Base-by-base conservation (phyloP, 345 rosid species). In the Salix viminalis region DNA sequence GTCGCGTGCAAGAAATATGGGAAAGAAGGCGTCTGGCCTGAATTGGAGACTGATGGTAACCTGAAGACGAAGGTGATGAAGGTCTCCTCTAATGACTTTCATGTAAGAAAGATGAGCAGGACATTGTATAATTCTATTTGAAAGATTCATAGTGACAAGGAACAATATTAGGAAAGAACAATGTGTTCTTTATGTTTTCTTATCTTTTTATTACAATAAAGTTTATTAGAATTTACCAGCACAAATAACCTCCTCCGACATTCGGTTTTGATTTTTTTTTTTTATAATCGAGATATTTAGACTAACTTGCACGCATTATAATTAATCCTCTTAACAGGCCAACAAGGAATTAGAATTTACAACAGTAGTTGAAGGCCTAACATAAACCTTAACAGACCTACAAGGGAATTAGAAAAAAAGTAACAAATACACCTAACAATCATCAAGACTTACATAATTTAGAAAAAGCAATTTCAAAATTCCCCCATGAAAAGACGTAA, bases 251-350 rank as follows among this genome's bases (percentile, higher is more conserved):
- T 56, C 62, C 5, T 56, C 62, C 5, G 1, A 10, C 28, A 3
- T 24, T 58, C 28, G 1, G 12, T 58, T 58, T 23, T 58, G 62
- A 28, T 0, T 58, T 32, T 32, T 32, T 32, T 56, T 0, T 4
- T 32, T 32, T 32, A 3, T 32, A 32, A 32, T 4, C 34, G 0
- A 0, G 34, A 0, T 32, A 2, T 32, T 0, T 1, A 0, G 34
- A 32, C 34, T 32, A 32, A 0, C 34, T 32, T 32, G 34, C 5
- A 4, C 5, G 5, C 5, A 32, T 0, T 5, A 32, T 5, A 32
- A 32, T 1, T 32, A 32, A 32, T 32, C 5, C 0, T 0, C 1
- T 32, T 32, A 4, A 32, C 0, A 4, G 34, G 0, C 5, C 34
- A 32, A 0, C 4, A 32, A 4, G 5, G 5, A 32, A 32, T 32